A percentile compares a stretch with the other conserved stretches of the same genome.
Evolutionary conservation across 1,284 basidiomycete species (phyloP).

Genomic region (Polyporus tsugae): DNA sequence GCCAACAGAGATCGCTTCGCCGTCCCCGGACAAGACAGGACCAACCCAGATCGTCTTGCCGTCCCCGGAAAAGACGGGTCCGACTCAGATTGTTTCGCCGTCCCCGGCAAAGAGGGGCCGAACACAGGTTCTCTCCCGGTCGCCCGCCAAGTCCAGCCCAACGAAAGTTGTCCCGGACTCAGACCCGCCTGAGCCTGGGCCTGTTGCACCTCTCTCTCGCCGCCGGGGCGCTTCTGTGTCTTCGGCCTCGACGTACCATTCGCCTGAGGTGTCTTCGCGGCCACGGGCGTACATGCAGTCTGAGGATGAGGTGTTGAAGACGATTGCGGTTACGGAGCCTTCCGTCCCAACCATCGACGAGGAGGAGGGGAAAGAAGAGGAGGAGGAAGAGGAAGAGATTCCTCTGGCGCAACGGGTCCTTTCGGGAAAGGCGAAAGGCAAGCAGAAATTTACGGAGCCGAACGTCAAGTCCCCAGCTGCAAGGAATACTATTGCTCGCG

Average conservation of each 20-base stretch:
- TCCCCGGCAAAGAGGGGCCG: not conserved
- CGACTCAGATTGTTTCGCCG: not conserved
- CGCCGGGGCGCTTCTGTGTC: slow-evolving; percentile 12
- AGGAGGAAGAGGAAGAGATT: slow-evolving; percentile 34
- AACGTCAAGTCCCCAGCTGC: slow-evolving; percentile 4
- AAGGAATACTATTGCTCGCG: slow-evolving; percentile 5
- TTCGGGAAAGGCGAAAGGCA: slow-evolving; percentile 29
- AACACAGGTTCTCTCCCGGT: not conserved
- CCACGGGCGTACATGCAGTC: slow-evolving; percentile 17
- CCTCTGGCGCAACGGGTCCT: slow-evolving; percentile 31
- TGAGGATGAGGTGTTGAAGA: slow-evolving; percentile 27
- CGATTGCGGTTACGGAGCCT: slow-evolving; percentile 12
- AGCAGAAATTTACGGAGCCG: slow-evolving; percentile 20
- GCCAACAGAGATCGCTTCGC: slow-evolving; percentile 4
- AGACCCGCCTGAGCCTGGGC: slow-evolving; percentile 17
- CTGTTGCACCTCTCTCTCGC: slow-evolving; percentile 1
- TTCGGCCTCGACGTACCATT: slow-evolving; percentile 1
- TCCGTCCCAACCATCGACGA: slow-evolving; percentile 17
- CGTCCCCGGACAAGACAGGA: not conserved
- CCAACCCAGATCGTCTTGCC: slow-evolving; percentile 9
- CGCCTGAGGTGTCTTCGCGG: slow-evolving; percentile 4
- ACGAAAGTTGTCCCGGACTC: slow-evolving; percentile 25
- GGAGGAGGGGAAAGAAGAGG: slow-evolving; percentile 17
- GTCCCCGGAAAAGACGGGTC: not conserved
- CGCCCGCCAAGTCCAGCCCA: not conserved